Conservation (phyloP, 352 stramenopile genomes). For the Phytophthora ohioensis region DNA sequence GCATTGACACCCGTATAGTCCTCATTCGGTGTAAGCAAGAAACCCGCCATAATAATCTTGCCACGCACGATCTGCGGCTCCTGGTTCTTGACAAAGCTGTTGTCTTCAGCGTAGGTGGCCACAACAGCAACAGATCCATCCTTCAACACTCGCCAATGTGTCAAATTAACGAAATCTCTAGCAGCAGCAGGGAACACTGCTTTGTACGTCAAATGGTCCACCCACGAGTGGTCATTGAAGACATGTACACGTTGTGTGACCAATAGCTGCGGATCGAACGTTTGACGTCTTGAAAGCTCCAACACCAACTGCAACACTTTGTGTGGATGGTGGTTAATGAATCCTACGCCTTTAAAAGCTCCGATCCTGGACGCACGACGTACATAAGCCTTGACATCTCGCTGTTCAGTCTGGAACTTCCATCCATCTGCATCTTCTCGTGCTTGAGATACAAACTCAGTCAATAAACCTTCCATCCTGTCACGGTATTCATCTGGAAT, state of each 20-base stretch:
- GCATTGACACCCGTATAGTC: constrained; percentile 63
- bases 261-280: constrained; percentile 69
- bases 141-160: constrained; percentile 75
- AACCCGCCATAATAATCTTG: constrained; percentile 65
- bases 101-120: constrained; percentile 49
- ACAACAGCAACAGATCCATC: constrained; percentile 66
- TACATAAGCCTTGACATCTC: constrained; percentile 67
- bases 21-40: constrained; percentile 66
- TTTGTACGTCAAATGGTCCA: constrained; percentile 80
- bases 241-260: constrained; percentile 56
- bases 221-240: constrained; percentile 77
- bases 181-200: constrained; percentile 62
- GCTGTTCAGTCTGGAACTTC: constrained; percentile 68
- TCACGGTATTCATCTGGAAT: constrained; percentile 50
- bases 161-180: constrained; percentile 76
- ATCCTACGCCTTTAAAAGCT: constrained; percentile 65
- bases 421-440: constrained; percentile 61
- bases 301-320: constrained; percentile 68
- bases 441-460: constrained; percentile 66
- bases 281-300: constrained; percentile 52
- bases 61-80: constrained; percentile 63
- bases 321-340: constrained; percentile 62
- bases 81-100: constrained; percentile 50
- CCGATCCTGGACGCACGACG: constrained; percentile 50
- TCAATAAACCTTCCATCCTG: constrained; percentile 62